A percentile compares a stretch with the other conserved stretches of the same genome.
These are phyloP conservation scores for Populus hybrid DNA, from an alignment of 441 rosid genomes.

Conservation along the genomic window DNA sequence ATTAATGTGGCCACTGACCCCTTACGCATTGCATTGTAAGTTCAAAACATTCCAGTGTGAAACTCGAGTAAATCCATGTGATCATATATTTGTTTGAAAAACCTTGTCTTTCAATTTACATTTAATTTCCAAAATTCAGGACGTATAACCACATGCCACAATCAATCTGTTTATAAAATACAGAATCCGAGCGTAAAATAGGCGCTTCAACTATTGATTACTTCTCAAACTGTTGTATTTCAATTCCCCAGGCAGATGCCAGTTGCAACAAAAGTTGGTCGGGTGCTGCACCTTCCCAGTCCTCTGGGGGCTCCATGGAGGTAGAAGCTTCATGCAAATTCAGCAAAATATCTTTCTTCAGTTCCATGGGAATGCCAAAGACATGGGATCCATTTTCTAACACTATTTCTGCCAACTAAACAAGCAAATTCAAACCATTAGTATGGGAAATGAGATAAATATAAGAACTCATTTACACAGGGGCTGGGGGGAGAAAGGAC, in stretches of 20 bases:
- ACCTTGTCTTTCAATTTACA: not conserved
- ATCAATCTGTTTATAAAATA: not conserved
- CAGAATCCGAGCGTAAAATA: not conserved
- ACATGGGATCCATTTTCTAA: conserved; percentile 78
- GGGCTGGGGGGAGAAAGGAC: not conserved
- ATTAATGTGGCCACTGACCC: not conserved
- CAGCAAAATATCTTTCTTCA: conserved; percentile 80
- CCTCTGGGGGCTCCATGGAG: conserved; percentile 73
- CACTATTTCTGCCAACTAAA: conserved; percentile 76
- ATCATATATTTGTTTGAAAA: not conserved
- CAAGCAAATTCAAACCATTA: conserved; percentile 4
- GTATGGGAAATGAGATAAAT: not conserved
- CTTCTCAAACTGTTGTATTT: conserved; percentile 66
- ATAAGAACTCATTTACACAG: not conserved
- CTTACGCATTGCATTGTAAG: no score
- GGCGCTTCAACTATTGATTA: conserved; percentile 12
- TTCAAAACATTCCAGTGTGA: no score
- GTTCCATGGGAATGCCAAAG: conserved; percentile 67
- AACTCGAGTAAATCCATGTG: not conserved
- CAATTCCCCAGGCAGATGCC: conserved; percentile 89
- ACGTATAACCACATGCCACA: not conserved
- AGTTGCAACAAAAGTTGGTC: conserved; percentile 81
- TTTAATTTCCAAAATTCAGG: not conserved
- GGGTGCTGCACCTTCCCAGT: conserved; percentile 88
- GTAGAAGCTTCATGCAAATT: conserved; percentile 79